Percentiles rank a stretch among this genome's conserved stretches.
phyloP scores from a whole-genome alignment of 169 alveolate genomes.

The Cystoisospora suis region DNA sequence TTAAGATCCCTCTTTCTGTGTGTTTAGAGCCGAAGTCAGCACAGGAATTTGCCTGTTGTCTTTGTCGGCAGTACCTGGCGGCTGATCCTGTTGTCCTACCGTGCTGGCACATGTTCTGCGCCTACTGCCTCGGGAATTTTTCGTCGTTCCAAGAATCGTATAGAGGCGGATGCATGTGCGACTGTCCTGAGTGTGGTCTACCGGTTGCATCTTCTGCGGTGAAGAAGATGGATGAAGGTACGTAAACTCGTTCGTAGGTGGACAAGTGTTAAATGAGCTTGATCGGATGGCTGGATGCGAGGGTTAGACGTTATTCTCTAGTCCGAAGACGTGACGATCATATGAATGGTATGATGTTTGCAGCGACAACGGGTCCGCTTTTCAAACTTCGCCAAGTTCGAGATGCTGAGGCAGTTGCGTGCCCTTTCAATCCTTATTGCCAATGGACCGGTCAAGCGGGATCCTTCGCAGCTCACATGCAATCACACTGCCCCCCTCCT shows the following conservation, averaged over 20 bases:
- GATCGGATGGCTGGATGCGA: neutral
- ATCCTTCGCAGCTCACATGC: neutral
- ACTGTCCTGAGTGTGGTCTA: constrained; percentile 1
- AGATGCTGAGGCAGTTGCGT: neutral
- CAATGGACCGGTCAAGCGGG: neutral
- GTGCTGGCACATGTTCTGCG: constrained; percentile 21
- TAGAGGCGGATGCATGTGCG: neutral
- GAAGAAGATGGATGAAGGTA: constrained; percentile 13
- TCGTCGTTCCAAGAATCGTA: neutral
- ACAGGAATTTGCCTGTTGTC: constrained; percentile 13
- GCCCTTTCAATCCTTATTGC: constrained; percentile 3
- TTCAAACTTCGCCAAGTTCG: constrained; percentile 3
- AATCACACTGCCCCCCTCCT: neutral
- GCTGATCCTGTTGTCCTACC: constrained; percentile 8
- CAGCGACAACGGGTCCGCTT: neutral
- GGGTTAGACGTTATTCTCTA: neutral
- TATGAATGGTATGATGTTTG: neutral
- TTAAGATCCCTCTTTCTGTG: neutral
- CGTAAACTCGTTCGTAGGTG: neutral
- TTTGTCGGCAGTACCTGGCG: neutral
- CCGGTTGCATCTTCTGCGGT: neutral
- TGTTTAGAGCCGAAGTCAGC: neutral
- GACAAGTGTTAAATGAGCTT: neutral
- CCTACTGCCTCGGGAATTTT: neutral
- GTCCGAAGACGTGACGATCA: neutral